Evolutionary conservation across 208 protist genomes (phyloP).

Genomic region (Crithidia expoeki): DNA sequence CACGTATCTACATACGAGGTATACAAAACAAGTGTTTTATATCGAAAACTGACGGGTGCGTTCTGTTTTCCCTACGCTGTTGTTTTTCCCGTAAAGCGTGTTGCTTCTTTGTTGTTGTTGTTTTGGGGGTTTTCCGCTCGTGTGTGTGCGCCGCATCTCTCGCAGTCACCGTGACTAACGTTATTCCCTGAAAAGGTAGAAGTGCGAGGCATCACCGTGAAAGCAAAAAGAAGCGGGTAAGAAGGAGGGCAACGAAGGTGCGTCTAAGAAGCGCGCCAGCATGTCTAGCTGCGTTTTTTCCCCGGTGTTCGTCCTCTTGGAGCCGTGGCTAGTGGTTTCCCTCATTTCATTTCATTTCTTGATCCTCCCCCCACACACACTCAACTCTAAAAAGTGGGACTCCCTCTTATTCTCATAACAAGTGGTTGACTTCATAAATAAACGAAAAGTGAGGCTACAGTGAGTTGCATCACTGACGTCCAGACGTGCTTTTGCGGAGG

Average conservation of each 20-base stretch:
- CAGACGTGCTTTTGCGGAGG: too few relatives aligned
- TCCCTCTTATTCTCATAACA: too few relatives aligned
- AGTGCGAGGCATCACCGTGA: not conserved
- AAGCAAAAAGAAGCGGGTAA: not conserved
- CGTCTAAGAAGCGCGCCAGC: not conserved
- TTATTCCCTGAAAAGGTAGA: not conserved
- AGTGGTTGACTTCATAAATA: too few relatives aligned
- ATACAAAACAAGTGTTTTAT: not conserved
- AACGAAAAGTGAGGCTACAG: too few relatives aligned
- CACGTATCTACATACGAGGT: not conserved
- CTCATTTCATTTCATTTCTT: not conserved
- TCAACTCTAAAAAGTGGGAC: too few relatives aligned
- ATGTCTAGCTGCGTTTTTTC: not conserved
- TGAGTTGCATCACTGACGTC: too few relatives aligned
- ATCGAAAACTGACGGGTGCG: not conserved
- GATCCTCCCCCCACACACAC: too few relatives aligned
- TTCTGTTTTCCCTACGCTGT: conserved; percentile 5
- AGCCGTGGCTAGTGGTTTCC: not conserved
- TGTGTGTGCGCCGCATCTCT: not conserved
- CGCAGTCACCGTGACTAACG: not conserved
- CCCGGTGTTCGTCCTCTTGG: not conserved
- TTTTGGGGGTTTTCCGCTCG: not conserved
- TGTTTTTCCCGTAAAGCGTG: not conserved
- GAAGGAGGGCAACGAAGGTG: not conserved
- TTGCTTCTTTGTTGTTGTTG: not conserved